These are phyloP conservation scores for Myriosclerotinia scirpicola DNA, from an alignment of 2,329 filamentous ascomycete species.

Conservation along the genomic window DNA sequence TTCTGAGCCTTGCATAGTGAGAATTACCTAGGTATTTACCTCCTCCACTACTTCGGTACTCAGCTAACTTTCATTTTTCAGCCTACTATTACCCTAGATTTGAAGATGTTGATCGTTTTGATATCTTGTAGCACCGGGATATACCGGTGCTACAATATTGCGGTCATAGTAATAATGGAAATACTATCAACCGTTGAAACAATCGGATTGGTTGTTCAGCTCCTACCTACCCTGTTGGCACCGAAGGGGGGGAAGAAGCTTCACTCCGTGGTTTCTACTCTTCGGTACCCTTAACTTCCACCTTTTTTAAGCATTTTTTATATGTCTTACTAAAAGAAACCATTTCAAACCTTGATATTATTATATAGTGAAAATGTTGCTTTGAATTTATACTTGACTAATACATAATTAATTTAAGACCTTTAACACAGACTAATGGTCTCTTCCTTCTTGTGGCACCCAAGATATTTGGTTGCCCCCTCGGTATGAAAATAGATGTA, in stretches of 20 bases:
- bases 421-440: not conserved
- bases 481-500: conserved; percentile 9
- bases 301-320: conserved; percentile 1
- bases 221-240: not conserved
- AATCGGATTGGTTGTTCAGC: not conserved
- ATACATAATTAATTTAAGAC: not conserved
- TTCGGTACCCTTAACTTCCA: not conserved
- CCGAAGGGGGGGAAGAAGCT: not conserved
- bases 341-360: not conserved
- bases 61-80: conserved; percentile 5
- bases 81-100: not conserved
- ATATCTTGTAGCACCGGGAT: not conserved
- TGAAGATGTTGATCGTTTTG: not conserved
- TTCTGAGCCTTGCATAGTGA: conserved; percentile 6
- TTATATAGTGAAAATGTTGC: not conserved
- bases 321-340: conserved; percentile 4
- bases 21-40: not conserved
- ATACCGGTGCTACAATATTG: not conserved
- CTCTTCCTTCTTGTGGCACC: conserved; percentile 14
- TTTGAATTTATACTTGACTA: not conserved
- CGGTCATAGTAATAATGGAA: not conserved
- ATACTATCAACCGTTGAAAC: not conserved
- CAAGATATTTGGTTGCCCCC: conserved; percentile 7
- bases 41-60: not conserved
- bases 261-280: not conserved